Evolutionary conservation across 176 grass and related monocot genomes (phyloP), one percentile per base, ranked within the genome.

Genomic region (Stipa capillata): DNA sequence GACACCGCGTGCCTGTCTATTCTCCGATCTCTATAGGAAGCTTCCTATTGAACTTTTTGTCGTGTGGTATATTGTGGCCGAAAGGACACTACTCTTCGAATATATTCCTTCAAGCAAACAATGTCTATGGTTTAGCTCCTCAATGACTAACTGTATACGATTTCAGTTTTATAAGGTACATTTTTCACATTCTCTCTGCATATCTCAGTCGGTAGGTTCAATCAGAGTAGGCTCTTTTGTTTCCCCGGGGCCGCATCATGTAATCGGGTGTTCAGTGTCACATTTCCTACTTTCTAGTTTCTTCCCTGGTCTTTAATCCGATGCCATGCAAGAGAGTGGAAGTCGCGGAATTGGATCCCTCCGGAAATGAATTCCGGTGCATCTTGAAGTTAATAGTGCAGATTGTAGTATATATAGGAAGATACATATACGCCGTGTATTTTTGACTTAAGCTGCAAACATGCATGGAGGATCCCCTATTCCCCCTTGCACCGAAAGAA

Each of bases 401-500:
- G 13, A 69, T 50, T 50, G 17, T 36, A 43, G 18, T 37, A n/a
- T 36, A 53, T 33, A 57, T 70, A 14, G 18, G 45, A 87, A 78
- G 73, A 78, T 66, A 40, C 66, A 25, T 28, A 21, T 8, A 40
- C 51, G 71, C 71, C 57, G 65, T 57, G 58, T 67, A 79, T 68
- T 80, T 42, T 83, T 88, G 50, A 80, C 76, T 74, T 70, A 15
- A n/a, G 37, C 15, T 51, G 44, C 34, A 59, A 70, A 70, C 31
- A 72, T 64, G 84, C 31, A 72, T 64, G 84, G 77, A 48, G 27
- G 59, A 84, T 67, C 86, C 56, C 55, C 42, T 70, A 48, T 70
- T 70, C 74, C 74, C 42, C 51, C 24, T 39, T 84, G 67, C 80
- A 88, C 81, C 51, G 60, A 88, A 79, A 84, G 86, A 79, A 75